A percentile compares a stretch with the other conserved stretches of the same genome.
Conservation (phyloP, 2,329 filamentous ascomycete species). For the Colletotrichum lindemuthianum region DNA sequence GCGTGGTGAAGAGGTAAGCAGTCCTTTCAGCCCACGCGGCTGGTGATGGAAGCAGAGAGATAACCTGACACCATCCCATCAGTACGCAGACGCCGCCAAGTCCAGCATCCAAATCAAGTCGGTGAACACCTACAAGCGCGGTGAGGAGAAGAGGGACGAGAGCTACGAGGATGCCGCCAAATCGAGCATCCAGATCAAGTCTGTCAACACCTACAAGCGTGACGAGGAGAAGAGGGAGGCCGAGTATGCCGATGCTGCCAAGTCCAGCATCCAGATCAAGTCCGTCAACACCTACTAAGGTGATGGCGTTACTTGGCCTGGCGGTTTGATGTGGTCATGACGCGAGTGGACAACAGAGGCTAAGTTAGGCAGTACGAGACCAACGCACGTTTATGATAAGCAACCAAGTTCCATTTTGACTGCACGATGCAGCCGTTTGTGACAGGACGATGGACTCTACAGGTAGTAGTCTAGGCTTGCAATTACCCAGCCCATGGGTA, state of each 20-base stretch:
- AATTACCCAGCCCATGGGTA: too few species aligned
- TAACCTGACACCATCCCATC: neutral
- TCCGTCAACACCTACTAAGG: constrained; percentile 7
- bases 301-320: neutral
- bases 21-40: too few species aligned
- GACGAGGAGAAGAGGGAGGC: neutral
- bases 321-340: too few species aligned
- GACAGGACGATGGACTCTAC: too few species aligned
- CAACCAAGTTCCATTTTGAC: too few species aligned
- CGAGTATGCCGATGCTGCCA: constrained; percentile 3
- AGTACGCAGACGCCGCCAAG: constrained; percentile 15
- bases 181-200: constrained; percentile 22
- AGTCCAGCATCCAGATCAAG: constrained; percentile 23
- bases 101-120: constrained; percentile 24
- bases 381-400: too few species aligned
- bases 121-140: constrained; percentile 4
- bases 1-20: neutral
- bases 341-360: too few species aligned
- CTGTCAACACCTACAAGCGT: constrained; percentile 7
- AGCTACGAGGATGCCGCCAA: constrained; percentile 15
- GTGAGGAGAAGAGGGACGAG: neutral
- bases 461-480: too few species aligned
- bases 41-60: too few species aligned
- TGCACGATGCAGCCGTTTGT: too few species aligned
- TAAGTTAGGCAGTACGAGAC: too few species aligned